Evolutionary conservation across 2,329 filamentous ascomycete genomes (phyloP).

Genomic region (Colletotrichum limetticola): DNA sequence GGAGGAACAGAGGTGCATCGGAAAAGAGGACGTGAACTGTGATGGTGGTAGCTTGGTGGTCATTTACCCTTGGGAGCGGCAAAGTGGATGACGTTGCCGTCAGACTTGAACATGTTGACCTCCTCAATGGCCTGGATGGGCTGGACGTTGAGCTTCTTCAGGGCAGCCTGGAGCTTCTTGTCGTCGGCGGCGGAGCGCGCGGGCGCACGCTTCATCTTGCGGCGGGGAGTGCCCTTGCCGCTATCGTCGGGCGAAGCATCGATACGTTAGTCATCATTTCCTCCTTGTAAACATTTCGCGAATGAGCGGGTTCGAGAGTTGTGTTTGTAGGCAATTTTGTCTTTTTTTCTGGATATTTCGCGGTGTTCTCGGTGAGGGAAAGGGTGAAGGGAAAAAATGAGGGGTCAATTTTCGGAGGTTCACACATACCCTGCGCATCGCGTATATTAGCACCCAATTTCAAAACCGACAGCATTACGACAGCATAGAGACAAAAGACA

Average conservation of each 20-base stretch:
- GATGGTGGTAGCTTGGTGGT: neutral
- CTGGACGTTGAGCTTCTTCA: constrained; percentile 99
- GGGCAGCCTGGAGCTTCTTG: constrained; percentile 97
- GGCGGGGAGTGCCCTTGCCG: constrained; percentile 97
- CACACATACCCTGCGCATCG: constrained; percentile 49
- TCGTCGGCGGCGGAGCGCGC: constrained; percentile 94
- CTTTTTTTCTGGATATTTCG: neutral
- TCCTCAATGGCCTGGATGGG: constrained; percentile 99
- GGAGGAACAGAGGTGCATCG: neutral
- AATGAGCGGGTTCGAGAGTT: constrained; percentile 9
- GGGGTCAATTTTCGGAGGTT: constrained; percentile 33
- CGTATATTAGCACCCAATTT: constrained; percentile 21
- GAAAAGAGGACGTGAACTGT: neutral
- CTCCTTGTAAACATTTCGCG: constrained; percentile 4
- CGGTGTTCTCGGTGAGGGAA: neutral
- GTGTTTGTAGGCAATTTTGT: neutral
- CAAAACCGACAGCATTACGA: neutral
- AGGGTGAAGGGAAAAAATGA: constrained; percentile 8
- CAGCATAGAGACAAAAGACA: constrained; percentile 2
- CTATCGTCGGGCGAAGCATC: constrained; percentile 49
- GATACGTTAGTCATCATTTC: constrained; percentile 42
- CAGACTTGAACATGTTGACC: constrained; percentile 99
- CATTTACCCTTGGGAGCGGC: constrained; percentile 91
- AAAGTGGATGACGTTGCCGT: constrained; percentile 99
- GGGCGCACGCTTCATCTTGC: constrained; percentile 98